A percentile compares a stretch with the other conserved stretches of the same genome.
phyloP scores from a whole-genome alignment of 768 basidiomycete genomes.

The Panellus pusillus region DNA sequence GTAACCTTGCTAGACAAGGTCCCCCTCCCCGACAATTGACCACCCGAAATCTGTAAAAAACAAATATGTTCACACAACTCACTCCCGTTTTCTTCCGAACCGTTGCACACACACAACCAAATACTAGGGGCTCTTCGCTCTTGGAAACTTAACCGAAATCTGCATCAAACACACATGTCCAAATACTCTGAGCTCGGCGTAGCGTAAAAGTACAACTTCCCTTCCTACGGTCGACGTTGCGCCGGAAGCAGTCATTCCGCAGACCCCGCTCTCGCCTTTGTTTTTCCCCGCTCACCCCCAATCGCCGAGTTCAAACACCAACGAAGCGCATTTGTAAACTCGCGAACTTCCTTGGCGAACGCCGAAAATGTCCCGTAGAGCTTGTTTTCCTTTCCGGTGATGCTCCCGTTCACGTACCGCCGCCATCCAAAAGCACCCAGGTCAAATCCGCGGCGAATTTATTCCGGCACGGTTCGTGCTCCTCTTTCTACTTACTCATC shows the following conservation, averaged over 20 bases:
- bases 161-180: too few relatives aligned
- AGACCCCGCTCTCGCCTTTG: constrained; percentile 7
- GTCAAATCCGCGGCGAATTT: constrained; percentile 18
- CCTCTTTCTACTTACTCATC: background rate
- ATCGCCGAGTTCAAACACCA: constrained; percentile 25
- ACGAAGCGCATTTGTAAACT: constrained; percentile 43
- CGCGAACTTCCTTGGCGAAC: constrained; percentile 56
- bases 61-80: too few relatives aligned
- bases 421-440: background rate
- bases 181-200: too few relatives aligned
- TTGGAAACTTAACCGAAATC: too few relatives aligned
- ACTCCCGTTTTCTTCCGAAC: too few relatives aligned
- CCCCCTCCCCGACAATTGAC: too few relatives aligned
- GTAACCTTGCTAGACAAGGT: too few relatives aligned
- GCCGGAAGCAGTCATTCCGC: constrained; percentile 4
- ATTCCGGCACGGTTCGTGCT: constrained; percentile 35
- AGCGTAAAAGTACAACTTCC: too few relatives aligned
- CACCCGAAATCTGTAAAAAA: too few relatives aligned
- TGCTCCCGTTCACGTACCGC: background rate
- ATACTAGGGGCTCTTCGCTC: too few relatives aligned
- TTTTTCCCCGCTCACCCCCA: constrained; percentile 25
- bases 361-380: constrained; percentile 48
- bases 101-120: too few relatives aligned
- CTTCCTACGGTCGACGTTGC: background rate
- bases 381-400: constrained; percentile 37